These are phyloP conservation scores for Luvunga scandens DNA, from an alignment of 345 rosid species.

Conservation along the genomic window DNA sequence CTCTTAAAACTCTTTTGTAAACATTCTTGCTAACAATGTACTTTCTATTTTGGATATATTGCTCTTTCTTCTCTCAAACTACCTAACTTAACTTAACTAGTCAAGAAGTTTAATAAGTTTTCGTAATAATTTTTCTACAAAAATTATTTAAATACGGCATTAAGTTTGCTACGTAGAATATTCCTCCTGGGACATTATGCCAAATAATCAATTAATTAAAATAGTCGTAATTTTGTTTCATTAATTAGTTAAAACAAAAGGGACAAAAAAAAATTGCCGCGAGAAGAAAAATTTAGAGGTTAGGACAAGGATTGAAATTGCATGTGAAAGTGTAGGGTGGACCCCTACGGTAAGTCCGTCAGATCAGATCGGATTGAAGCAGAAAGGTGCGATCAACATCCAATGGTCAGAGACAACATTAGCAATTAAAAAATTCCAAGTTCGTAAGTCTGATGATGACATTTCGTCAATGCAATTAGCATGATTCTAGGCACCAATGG, in stretches of 20 bases:
- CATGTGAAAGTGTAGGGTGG: constrained; percentile 35
- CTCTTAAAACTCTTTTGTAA: too few relatives aligned
- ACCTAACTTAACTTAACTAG: too few relatives aligned
- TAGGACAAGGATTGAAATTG: constrained; percentile 9
- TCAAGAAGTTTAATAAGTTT: too few relatives aligned
- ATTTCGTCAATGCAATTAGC: constrained; percentile 25
- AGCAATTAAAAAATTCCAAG: neutral
- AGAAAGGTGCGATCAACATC: constrained; percentile 21
- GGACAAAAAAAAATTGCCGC: neutral
- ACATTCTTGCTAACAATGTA: too few relatives aligned
- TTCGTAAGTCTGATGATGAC: constrained; percentile 16
- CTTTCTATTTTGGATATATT: too few relatives aligned
- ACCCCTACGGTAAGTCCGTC: neutral
- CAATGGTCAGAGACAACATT: constrained; percentile 7
- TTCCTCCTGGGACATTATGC: too few relatives aligned
- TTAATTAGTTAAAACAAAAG: neutral
- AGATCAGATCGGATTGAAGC: neutral
- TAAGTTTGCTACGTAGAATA: too few relatives aligned
- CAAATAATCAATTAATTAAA: too few relatives aligned
- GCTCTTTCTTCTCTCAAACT: too few relatives aligned
- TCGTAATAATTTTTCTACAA: too few relatives aligned
- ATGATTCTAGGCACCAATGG: constrained; percentile 13
- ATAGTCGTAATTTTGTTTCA: too few relatives aligned
- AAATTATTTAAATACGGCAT: too few relatives aligned
- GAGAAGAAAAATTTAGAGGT: neutral